Base-by-base conservation (phyloP, 2,329 filamentous ascomycete species). In the Penicillium sp. region DNA sequence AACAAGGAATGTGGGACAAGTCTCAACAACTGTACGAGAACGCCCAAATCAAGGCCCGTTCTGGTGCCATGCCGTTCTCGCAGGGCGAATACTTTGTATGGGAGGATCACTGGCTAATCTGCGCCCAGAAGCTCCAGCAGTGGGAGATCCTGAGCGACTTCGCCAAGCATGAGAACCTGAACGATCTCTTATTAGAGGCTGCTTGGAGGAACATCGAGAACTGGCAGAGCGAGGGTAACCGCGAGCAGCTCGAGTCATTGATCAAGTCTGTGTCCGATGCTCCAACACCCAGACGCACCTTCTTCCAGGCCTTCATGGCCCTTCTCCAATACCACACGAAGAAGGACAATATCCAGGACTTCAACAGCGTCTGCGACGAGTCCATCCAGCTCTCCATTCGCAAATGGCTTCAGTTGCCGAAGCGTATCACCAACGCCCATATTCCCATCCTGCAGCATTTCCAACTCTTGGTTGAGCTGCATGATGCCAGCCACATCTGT, bases 1-100 rank as follows among this genome's bases (percentile, higher is more conserved):
- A 99, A 66, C 95, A 95, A 61, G 93, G 93, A 42, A 95, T 97
- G 81, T 98, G 93, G 94, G 93, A 98, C 62, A 97, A 97, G 71
- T 90, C 94, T 1, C 94, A 98, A 71, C 87, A 87, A 63, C 85
- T 96, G 74, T 98, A 97, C 68, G 93, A 99, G 69, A 85, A 85
- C 49, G 93, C 94, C 0, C 94, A 98, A 69, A 88, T 98, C 67
- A 98, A 97, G 69, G 93, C 94, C 39, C 82, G 94, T 41, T 97
- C 91, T 0, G 93, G 90, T 45, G 88, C 91, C n/a, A 82, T 97
- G 53, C 91, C 93, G 0, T 97, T 96, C 69, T 95, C 91, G 1
- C 87, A 94, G 61, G 89, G 85, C 29, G 93, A 99, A 69, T 99
- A 99, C 70, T 96, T 95, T 81, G 79, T 99, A 1, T 99, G 93